phyloP scores from a whole-genome alignment of 129 eudicot species.

The Arctium minus region DNA sequence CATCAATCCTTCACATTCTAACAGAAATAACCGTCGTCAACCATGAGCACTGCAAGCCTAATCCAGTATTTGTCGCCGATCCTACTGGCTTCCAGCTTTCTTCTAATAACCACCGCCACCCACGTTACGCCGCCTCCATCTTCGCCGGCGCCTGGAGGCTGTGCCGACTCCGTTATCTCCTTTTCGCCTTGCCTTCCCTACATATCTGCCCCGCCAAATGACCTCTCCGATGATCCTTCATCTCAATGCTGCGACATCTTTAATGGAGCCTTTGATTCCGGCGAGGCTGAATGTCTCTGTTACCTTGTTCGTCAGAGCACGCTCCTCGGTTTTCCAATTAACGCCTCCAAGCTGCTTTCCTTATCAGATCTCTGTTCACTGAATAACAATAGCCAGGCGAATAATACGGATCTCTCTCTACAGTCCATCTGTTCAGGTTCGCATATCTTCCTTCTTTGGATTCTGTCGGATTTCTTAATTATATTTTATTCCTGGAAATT shows the following conservation, averaged over 20 bases:
- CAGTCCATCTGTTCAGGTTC: slow-evolving; percentile 47
- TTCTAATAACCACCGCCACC: slow-evolving; percentile 13
- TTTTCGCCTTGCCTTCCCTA: slow-evolving; percentile 62
- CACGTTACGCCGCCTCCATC: slow-evolving; percentile 21
- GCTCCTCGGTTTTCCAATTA: slow-evolving; percentile 57
- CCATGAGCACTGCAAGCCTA: slow-evolving; percentile 17
- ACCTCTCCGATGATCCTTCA: slow-evolving; percentile 41
- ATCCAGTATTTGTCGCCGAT: not conserved
- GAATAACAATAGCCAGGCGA: not conserved
- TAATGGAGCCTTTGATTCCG: slow-evolving; percentile 28
- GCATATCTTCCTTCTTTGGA: not conserved
- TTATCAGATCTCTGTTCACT: slow-evolving; percentile 45
- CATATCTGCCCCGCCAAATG: slow-evolving; percentile 54
- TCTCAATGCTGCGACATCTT: slow-evolving; percentile 49
- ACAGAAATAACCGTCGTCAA: slow-evolving; percentile 21
- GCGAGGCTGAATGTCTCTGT: slow-evolving; percentile 57
- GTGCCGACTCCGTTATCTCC: slow-evolving; percentile 51
- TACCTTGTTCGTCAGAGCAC: slow-evolving; percentile 38
- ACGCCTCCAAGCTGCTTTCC: slow-evolving; percentile 36
- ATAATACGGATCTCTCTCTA: slow-evolving; percentile 21
- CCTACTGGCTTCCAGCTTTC: not conserved
- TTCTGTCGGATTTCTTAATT: not conserved
- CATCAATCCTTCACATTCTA: not conserved
- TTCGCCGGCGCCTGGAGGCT: slow-evolving; percentile 23
- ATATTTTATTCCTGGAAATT: not conserved